Evolutionary conservation across 129 eudicot species (phyloP).

Genomic region (Escallonia herrerae): DNA sequence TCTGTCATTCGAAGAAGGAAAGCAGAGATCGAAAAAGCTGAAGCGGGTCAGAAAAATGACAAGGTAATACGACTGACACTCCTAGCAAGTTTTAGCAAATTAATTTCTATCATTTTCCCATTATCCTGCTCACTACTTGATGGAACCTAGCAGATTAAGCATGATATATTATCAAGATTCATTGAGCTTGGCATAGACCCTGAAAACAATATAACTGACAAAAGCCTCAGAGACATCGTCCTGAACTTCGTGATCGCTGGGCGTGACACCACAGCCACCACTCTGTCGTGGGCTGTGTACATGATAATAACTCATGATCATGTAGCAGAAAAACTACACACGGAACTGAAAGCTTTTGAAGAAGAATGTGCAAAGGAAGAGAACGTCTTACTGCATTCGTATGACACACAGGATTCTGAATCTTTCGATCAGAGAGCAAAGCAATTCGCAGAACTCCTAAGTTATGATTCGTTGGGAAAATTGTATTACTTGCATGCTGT

Average conservation of each 20-base stretch:
- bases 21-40: conserved; percentile 50
- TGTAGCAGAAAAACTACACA: conserved; percentile 68
- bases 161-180: conserved; percentile 82
- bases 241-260: conserved; percentile 95
- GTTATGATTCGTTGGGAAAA: conserved; percentile 70
- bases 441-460: conserved; percentile 64
- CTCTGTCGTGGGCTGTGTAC: conserved; percentile 95
- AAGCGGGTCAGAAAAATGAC: conserved; percentile 22
- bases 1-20: conserved; percentile 74
- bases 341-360: conserved; percentile 60
- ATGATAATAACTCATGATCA: conserved; percentile 62
- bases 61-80: conserved; percentile 34
- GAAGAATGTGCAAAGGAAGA: conserved; percentile 57
- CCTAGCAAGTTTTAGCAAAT: neutral
- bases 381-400: conserved; percentile 26
- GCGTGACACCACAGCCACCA: conserved; percentile 93
- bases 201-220: conserved; percentile 66
- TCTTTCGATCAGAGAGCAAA: conserved; percentile 53
- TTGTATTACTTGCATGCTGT: conserved; percentile 88
- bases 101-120: neutral
- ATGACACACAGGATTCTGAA: conserved; percentile 41
- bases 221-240: conserved; percentile 89
- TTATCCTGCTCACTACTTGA: neutral
- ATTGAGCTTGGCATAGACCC: conserved; percentile 83
- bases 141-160: conserved; percentile 47